Evolutionary conservation across 2,329 filamentous ascomycete genomes (phyloP).

Genomic region (Fusarium sp.): DNA sequence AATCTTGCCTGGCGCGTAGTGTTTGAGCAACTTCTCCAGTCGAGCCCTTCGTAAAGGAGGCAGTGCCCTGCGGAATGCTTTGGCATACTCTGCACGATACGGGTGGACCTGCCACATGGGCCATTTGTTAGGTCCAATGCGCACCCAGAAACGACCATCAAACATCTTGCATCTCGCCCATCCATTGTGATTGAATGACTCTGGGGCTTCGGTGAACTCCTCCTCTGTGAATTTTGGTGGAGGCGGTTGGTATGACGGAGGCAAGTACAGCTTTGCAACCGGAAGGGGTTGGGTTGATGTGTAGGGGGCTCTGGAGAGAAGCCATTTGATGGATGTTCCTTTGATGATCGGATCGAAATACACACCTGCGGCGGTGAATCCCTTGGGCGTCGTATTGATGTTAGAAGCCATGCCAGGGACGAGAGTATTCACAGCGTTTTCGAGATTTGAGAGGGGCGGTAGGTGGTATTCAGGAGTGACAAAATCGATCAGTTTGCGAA

Average conservation of each 20-base stretch:
- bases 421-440: constrained; percentile 59
- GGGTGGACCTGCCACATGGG: constrained; percentile 59
- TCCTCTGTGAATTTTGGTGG: constrained; percentile 11
- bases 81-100: constrained; percentile 57
- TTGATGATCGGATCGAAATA: constrained; percentile 51
- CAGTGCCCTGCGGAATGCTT: constrained; percentile 61
- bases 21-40: constrained; percentile 59
- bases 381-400: constrained; percentile 46
- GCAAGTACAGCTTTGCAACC: constrained; percentile 40
- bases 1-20: constrained; percentile 65
- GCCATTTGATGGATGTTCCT: constrained; percentile 52
- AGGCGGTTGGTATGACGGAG: constrained; percentile 33
- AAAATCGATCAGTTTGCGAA: constrained; percentile 62
- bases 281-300: constrained; percentile 52
- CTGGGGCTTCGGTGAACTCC: constrained; percentile 9
- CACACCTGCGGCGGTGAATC: constrained; percentile 56
- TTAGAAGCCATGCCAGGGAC: constrained; percentile 58
- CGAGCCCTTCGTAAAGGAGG: constrained; percentile 44
- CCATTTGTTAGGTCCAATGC: constrained; percentile 57
- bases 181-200: constrained; percentile 46
- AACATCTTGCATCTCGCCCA: constrained; percentile 57
- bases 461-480: constrained; percentile 62
- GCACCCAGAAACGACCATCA: constrained; percentile 73
- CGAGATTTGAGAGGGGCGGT: constrained; percentile 57
- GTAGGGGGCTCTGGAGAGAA: constrained; percentile 61